Conservation (phyloP, 202 grass and related monocot genomes). For the Setaria viridis region DNA sequence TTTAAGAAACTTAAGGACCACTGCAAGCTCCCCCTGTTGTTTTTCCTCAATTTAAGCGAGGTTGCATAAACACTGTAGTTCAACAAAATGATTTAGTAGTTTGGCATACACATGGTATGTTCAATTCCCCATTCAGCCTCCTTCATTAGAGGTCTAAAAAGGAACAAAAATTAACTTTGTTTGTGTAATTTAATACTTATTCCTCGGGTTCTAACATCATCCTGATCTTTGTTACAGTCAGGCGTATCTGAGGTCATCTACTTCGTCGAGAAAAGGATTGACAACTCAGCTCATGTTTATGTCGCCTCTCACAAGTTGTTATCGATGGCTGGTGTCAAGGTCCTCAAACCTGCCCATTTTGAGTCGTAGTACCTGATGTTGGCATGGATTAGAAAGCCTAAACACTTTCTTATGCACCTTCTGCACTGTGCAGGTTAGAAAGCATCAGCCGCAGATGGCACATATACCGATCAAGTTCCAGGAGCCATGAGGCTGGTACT, state of each 20-base stretch:
- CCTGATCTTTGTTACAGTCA: conserved; percentile 72
- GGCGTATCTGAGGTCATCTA: conserved; percentile 97
- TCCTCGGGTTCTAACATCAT: conserved; percentile 31
- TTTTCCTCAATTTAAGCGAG: too few relatives aligned
- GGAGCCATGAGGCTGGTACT: conserved; percentile 50
- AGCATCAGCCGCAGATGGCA: conserved; percentile 85
- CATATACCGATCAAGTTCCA: conserved; percentile 88
- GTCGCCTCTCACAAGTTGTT: conserved; percentile 89
- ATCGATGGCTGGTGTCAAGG: conserved; percentile 89
- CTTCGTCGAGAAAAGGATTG: conserved; percentile 89
- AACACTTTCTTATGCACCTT: conserved; percentile 35
- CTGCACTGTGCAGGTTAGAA: conserved; percentile 73
- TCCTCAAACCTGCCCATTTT: conserved; percentile 32
- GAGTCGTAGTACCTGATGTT: neutral
- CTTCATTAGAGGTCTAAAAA: neutral
- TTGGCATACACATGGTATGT: neutral
- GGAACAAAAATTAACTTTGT: neutral
- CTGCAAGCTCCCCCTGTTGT: too few relatives aligned
- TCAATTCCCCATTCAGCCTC: neutral
- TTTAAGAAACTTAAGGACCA: neutral
- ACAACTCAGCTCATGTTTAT: conserved; percentile 77
- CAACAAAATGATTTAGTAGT: conserved; percentile 17
- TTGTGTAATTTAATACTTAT: neutral
- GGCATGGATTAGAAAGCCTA: neutral
- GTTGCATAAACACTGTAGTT: neutral